Percentiles rank a stretch among this genome's conserved stretches.
phyloP scores from a whole-genome alignment of 805 yeast species.

The Saitoella complicata region DNA sequence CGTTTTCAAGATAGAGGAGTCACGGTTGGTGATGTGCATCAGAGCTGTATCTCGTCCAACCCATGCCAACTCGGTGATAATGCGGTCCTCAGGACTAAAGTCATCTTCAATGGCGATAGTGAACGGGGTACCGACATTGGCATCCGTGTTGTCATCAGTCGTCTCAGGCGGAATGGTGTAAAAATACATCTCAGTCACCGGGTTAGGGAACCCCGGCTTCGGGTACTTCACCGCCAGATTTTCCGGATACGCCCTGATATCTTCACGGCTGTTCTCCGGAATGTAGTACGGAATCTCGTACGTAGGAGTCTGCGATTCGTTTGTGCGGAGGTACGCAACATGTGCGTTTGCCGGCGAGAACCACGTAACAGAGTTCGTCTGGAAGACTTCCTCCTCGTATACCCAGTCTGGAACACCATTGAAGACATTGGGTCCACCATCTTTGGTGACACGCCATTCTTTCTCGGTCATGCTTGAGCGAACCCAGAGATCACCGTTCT shows the following conservation, averaged over 20 bases:
- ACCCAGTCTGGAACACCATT: conserved; percentile 93
- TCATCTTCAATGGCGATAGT: conserved; percentile 17
- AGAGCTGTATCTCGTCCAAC: conserved; percentile 36
- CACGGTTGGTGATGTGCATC: conserved; percentile 47
- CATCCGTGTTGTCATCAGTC: conserved; percentile 24
- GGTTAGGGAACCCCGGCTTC: conserved; percentile 67
- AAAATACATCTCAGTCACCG: conserved; percentile 39
- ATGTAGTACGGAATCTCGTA: conserved; percentile 55
- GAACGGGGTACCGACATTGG: neutral
- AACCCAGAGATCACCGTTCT: conserved; percentile 52
- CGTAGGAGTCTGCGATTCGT: conserved; percentile 59
- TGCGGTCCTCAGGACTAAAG: conserved; percentile 19
- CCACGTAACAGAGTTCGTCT: conserved; percentile 58
- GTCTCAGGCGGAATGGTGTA: conserved; percentile 26
- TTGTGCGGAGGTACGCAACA: conserved; percentile 47
- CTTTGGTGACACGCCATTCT: conserved; percentile 39
- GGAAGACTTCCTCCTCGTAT: conserved; percentile 77
- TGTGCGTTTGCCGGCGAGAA: conserved; percentile 69
- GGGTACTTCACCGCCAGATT: conserved; percentile 56
- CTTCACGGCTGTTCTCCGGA: neutral
- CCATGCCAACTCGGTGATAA: conserved; percentile 60
- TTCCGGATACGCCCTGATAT: conserved; percentile 40
- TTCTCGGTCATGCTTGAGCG: conserved; percentile 26
- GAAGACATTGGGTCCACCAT: conserved; percentile 53
- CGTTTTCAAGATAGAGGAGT: conserved; percentile 46